Evolutionary conservation across 495 filamentous ascomycete species (phyloP).

Genomic region (Talaromyces nanjingensis): DNA sequence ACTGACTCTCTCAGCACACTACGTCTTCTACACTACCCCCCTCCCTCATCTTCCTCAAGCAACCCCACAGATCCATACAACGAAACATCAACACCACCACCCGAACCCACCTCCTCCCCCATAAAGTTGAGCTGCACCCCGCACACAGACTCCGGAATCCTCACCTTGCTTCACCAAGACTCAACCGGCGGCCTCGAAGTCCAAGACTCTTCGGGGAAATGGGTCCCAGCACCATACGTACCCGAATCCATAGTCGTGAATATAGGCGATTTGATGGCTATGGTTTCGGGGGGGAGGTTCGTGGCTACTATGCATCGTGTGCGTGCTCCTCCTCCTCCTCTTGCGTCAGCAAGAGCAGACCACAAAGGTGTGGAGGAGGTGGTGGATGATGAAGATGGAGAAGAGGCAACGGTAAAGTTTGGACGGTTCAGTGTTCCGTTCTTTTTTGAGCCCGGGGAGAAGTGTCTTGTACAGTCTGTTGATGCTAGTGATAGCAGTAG

Average conservation of each 20-base stretch:
- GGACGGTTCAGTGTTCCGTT: conserved; percentile 41
- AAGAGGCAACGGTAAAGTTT: conserved; percentile 6
- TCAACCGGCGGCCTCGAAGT: conserved; percentile 36
- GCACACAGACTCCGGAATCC: conserved; percentile 37
- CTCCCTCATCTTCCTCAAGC: conserved; percentile 8
- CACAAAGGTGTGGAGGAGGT: conserved; percentile 3
- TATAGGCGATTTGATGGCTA: conserved; percentile 43
- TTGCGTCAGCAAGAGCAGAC: background rate
- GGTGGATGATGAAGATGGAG: conserved; percentile 3
- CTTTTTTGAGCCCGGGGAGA: conserved; percentile 42
- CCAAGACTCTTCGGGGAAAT: conserved; percentile 28
- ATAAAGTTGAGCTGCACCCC: conserved; percentile 37
- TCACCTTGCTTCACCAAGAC: conserved; percentile 39
- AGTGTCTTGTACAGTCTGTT: conserved; percentile 31
- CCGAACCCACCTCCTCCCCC: conserved; percentile 15
- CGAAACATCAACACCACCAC: background rate
- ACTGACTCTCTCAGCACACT: conserved; percentile 34
- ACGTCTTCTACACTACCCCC: conserved; percentile 33
- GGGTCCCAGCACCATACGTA: conserved; percentile 39
- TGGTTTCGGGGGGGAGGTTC: conserved; percentile 39
- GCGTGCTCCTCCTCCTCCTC: conserved; percentile 15
- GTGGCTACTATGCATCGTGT: conserved; percentile 45
- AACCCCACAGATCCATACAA: background rate
- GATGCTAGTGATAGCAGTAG: conserved; percentile 18
- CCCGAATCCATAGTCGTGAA: conserved; percentile 41